Evolutionary conservation across 2,329 filamentous ascomycete genomes (phyloP).

Genomic region (Talaromyces islandicus): DNA sequence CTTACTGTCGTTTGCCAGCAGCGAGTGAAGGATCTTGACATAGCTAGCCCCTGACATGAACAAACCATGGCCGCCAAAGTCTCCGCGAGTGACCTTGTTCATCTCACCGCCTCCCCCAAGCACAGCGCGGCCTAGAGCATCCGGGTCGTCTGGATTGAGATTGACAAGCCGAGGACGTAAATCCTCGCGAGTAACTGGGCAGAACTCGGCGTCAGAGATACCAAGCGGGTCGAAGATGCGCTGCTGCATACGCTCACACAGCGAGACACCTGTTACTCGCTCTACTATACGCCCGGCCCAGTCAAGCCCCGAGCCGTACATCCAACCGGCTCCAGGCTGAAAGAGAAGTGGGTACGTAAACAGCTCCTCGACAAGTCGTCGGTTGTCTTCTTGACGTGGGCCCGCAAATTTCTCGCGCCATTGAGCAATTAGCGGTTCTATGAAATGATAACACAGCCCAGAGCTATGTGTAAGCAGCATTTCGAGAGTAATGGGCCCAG

Average conservation of each 20-base stretch:
- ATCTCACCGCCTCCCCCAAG: constrained; percentile 26
- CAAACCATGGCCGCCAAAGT: constrained; percentile 43
- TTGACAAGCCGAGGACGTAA: constrained; percentile 32
- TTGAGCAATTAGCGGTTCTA: constrained; percentile 29
- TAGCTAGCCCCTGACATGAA: constrained; percentile 27
- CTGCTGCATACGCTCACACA: constrained; percentile 41
- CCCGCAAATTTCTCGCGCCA: constrained; percentile 29
- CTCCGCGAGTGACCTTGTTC: constrained; percentile 22
- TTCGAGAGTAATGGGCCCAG: constrained; percentile 42
- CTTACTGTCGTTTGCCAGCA: constrained; percentile 25
- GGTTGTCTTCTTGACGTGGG: constrained; percentile 8
- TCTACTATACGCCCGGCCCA: constrained; percentile 51
- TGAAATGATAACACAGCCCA: constrained; percentile 43
- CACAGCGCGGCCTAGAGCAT: constrained; percentile 29
- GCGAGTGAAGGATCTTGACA: constrained; percentile 23
- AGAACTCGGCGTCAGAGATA: constrained; percentile 35
- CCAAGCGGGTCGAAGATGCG: constrained; percentile 43
- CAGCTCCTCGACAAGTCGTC: constrained; percentile 35
- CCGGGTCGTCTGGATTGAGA: constrained; percentile 33
- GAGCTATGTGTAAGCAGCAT: constrained; percentile 50
- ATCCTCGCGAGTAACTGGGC: constrained; percentile 31
- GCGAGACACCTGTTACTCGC: constrained; percentile 35
- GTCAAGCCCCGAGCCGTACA: constrained; percentile 46
- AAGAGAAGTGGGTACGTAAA: constrained; percentile 43
- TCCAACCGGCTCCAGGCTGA: constrained; percentile 49